Percentiles rank a stretch among this genome's conserved stretches.
These are phyloP conservation scores for Salix brachista DNA, from an alignment of 345 rosid genomes.

Conservation along the genomic window DNA sequence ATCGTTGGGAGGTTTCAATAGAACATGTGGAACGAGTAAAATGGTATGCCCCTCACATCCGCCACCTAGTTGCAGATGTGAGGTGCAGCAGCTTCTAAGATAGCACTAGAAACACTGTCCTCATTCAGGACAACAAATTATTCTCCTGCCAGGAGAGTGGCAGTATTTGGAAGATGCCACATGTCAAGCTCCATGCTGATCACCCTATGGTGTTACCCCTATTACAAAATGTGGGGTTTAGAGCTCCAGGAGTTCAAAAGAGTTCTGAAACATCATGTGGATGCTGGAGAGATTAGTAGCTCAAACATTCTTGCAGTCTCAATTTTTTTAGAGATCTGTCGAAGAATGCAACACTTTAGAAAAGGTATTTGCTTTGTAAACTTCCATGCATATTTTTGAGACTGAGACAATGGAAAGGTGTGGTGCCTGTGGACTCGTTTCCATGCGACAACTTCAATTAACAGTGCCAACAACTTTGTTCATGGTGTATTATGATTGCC, in stretches of 20 bases:
- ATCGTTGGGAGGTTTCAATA: constrained; percentile 59
- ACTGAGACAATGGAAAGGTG: no score
- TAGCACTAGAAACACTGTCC: neutral
- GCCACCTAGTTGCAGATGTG: constrained; percentile 87
- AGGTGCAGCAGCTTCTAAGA: constrained; percentile 42
- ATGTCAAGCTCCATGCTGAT: neutral
- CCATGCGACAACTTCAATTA: neutral
- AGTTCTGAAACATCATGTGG: no score
- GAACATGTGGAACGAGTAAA: constrained; percentile 83
- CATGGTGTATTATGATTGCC: no score
- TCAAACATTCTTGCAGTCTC: no score
- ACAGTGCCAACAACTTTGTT: neutral
- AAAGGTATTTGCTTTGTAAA: no score
- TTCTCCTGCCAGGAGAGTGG: neutral
- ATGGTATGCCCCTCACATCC: constrained; percentile 92
- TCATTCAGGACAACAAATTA: neutral
- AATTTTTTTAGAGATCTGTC: no score
- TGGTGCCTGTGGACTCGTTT: no score
- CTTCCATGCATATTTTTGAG: no score
- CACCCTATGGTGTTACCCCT: neutral
- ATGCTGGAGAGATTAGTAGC: no score
- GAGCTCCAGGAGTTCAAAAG: neutral
- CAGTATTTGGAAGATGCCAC: neutral
- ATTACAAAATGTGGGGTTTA: neutral
- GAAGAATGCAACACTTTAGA: no score